These are phyloP conservation scores for Paramyrothecium roridum DNA, from an alignment of 2,329 filamentous ascomycete genomes.

Conservation along the genomic window DNA sequence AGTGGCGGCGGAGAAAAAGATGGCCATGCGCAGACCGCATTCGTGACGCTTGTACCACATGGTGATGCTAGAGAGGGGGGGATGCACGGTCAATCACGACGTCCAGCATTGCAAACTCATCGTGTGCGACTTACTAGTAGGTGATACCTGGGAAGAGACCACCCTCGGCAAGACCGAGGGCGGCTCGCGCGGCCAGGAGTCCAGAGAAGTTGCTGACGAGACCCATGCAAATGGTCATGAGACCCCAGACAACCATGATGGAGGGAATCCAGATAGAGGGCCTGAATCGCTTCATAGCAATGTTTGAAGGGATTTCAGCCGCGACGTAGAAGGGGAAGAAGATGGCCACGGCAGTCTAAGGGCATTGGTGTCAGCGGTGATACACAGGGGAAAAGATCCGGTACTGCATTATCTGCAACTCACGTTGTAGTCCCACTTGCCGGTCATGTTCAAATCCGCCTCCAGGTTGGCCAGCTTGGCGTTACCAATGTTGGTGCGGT, in stretches of 20 bases:
- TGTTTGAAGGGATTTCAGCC: constrained; percentile 53
- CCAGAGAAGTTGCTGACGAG: constrained; percentile 45
- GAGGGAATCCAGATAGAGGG: constrained; percentile 50
- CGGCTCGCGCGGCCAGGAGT: constrained; percentile 44
- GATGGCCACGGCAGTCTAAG: constrained; percentile 40
- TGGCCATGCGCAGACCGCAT: constrained; percentile 57
- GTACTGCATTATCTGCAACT: constrained; percentile 3
- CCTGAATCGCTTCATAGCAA: constrained; percentile 51
- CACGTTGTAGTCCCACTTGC: constrained; percentile 30
- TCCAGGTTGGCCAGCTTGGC: constrained; percentile 55
- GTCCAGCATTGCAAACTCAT: not conserved
- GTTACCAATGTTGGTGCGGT: constrained; percentile 47
- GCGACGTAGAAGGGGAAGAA: constrained; percentile 53
- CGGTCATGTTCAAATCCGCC: constrained; percentile 23
- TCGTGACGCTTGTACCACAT: constrained; percentile 60
- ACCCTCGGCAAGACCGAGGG: constrained; percentile 49
- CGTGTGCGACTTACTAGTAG: constrained; percentile 40
- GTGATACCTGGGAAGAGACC: constrained; percentile 61
- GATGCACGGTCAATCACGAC: not conserved
- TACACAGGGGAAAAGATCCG: not conserved
- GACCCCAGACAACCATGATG: constrained; percentile 52
- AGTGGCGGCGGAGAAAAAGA: constrained; percentile 56
- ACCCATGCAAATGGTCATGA: constrained; percentile 46
- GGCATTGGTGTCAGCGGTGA: constrained; percentile 4
- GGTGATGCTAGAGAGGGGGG: constrained; percentile 39